A percentile compares a stretch with the other conserved stretches of the same genome.
These are phyloP conservation scores for Bipolaris bicolor DNA, from an alignment of 2,329 filamentous ascomycete genomes.

Conservation along the genomic window DNA sequence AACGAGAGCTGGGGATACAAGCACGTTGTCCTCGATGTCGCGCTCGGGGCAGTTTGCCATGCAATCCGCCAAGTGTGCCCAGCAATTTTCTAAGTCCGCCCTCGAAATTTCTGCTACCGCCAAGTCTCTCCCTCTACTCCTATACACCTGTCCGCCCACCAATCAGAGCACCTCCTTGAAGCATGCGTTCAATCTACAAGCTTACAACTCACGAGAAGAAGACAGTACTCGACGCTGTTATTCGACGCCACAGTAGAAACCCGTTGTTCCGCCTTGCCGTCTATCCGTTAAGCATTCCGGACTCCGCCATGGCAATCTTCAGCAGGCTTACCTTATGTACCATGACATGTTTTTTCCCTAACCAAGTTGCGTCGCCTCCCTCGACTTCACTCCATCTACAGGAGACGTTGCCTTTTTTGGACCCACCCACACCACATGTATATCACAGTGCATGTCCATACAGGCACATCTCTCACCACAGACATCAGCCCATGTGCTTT, in stretches of 20 bases:
- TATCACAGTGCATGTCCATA: neutral
- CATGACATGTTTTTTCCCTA: neutral
- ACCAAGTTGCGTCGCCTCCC: neutral
- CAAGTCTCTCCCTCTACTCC: neutral
- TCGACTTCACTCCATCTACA: neutral
- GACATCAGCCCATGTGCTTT: neutral
- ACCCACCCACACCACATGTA: neutral
- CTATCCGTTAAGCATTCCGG: constrained; percentile 9
- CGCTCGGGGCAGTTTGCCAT: neutral
- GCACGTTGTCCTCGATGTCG: constrained; percentile 4
- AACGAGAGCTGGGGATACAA: constrained; percentile 2
- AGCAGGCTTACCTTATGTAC: constrained; percentile 7
- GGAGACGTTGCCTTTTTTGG: neutral
- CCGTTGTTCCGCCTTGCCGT: constrained; percentile 5
- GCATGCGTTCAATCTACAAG: constrained; percentile 3
- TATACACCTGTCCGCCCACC: neutral
- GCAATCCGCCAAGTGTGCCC: constrained; percentile 7
- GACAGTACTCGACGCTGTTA: neutral
- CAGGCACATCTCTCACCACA: neutral
- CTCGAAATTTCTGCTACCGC: constrained; percentile 12
- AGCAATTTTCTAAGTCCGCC: neutral
- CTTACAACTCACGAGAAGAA: neutral
- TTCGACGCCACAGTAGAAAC: neutral
- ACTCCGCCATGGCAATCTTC: constrained; percentile 7
- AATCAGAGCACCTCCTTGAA: neutral